phyloP scores from a whole-genome alignment of 1,284 basidiomycete species.

The Tylopilus sp. region DNA sequence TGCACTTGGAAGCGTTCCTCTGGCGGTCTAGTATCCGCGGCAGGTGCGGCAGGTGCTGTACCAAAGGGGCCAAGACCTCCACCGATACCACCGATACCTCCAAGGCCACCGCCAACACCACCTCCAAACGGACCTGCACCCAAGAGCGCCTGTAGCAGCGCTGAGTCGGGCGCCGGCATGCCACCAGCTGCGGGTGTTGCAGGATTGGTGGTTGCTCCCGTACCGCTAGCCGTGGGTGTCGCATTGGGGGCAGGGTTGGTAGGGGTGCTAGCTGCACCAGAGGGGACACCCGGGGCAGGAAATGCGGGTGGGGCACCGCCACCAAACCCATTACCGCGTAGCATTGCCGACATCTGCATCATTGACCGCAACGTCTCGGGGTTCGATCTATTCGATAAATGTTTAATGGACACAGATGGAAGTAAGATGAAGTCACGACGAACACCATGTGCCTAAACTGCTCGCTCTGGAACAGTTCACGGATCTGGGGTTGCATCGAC shows the following conservation, averaged over 20 bases:
- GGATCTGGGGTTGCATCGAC: constrained; percentile 83
- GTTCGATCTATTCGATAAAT: constrained; percentile 63
- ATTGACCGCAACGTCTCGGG: constrained; percentile 84
- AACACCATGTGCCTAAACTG: constrained; percentile 86
- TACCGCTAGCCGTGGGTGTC: constrained; percentile 19
- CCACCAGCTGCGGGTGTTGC: constrained; percentile 7
- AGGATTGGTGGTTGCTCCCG: constrained; percentile 32
- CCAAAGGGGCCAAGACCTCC: constrained; percentile 45
- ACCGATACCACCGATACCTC: constrained; percentile 41
- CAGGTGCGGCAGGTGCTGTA: constrained; percentile 44
- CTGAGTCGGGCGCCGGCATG: constrained; percentile 44
- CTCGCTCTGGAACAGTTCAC: constrained; percentile 85
- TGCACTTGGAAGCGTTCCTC: constrained; percentile 93
- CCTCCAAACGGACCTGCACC: constrained; percentile 18
- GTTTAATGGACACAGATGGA: neutral
- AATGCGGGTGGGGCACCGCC: constrained; percentile 46
- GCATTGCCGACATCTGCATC: constrained; percentile 81
- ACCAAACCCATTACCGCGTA: constrained; percentile 56
- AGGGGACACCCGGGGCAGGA: constrained; percentile 68
- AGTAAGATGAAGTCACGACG: constrained; percentile 37
- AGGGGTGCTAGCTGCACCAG: constrained; percentile 38
- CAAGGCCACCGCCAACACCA: constrained; percentile 20
- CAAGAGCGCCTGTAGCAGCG: constrained; percentile 59
- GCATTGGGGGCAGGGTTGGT: constrained; percentile 34
- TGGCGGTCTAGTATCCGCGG: constrained; percentile 78